These are phyloP conservation scores for Isoetes taiwanensis DNA, from an alignment of 75 land plant species.

Conservation along the genomic window DNA sequence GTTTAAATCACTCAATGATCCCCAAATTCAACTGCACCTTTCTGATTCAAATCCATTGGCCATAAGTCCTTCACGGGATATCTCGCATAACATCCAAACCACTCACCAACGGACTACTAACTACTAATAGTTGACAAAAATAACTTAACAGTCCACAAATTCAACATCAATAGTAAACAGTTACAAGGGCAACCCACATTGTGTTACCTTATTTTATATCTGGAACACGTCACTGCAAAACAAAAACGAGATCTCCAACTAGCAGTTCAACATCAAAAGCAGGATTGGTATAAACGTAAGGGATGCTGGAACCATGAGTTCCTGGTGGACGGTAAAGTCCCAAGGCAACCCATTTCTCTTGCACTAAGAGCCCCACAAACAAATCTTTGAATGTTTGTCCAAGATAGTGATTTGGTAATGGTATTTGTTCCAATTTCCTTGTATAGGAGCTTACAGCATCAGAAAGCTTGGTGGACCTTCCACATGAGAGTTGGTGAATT, in stretches of 20 bases:
- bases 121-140: no score
- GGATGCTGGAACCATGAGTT: slow-evolving; percentile 11
- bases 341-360: slow-evolving; percentile 19
- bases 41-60: no score
- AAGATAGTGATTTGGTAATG: slow-evolving; percentile 22
- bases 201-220: no score
- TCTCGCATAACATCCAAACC: no score
- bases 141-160: no score
- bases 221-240: no score
- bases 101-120: no score
- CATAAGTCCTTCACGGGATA: no score
- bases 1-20: no score
- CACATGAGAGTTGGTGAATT: slow-evolving; percentile 31
- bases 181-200: no score
- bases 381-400: slow-evolving; percentile 25
- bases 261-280: slow-evolving; percentile 2
- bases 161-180: no score
- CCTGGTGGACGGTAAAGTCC: slow-evolving; percentile 27
- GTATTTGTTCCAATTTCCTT: slow-evolving; percentile 23
- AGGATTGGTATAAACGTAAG: slow-evolving; percentile 39
- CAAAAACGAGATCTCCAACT: slow-evolving; percentile 22
- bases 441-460: slow-evolving; percentile 2
- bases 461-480: slow-evolving; percentile 3
- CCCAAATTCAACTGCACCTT: no score
- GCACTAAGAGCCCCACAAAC: slow-evolving; percentile 21